Conservation (phyloP, 2,329 filamentous ascomycete genomes). For the Paracoccidioides brasiliensis region DNA sequence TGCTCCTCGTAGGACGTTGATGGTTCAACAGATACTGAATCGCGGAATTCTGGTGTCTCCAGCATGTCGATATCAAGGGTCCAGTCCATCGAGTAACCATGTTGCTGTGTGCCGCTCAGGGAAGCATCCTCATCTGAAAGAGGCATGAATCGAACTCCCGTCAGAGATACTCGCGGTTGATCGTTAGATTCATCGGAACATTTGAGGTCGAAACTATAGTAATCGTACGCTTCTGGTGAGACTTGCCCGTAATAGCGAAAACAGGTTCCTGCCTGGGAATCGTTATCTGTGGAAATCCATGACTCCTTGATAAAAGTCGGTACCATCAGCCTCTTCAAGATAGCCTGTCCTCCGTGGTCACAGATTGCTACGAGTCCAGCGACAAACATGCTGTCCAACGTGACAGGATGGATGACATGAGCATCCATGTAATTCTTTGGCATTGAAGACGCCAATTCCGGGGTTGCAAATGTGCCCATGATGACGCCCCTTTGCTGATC, state of each 20-base stretch:
- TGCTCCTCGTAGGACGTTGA: conserved; percentile 1
- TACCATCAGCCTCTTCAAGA: conserved; percentile 15
- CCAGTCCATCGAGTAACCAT: conserved; percentile 19
- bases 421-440: conserved; percentile 21
- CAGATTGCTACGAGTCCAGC: conserved; percentile 16
- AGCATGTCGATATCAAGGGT: conserved; percentile 14
- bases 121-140: conserved; percentile 13
- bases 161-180: conserved; percentile 12
- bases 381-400: conserved; percentile 25
- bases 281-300: conserved; percentile 20
- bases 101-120: conserved; percentile 9
- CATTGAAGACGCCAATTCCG: conserved; percentile 21
- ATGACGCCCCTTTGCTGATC: conserved; percentile 11
- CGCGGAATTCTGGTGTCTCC: not conserved
- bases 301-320: conserved; percentile 22
- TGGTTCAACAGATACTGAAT: conserved; percentile 1
- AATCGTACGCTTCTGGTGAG: conserved; percentile 9
- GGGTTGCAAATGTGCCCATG: conserved; percentile 17
- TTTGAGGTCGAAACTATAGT: conserved; percentile 13
- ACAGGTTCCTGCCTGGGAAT: conserved; percentile 9
- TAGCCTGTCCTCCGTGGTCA: conserved; percentile 14
- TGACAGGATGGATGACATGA: conserved; percentile 26
- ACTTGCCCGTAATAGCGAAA: conserved; percentile 18
- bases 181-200: conserved; percentile 11
- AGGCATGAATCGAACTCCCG: conserved; percentile 19